Evolutionary conservation across 2,329 filamentous ascomycete species (phyloP).

Genomic region (Cercospora sesami): DNA sequence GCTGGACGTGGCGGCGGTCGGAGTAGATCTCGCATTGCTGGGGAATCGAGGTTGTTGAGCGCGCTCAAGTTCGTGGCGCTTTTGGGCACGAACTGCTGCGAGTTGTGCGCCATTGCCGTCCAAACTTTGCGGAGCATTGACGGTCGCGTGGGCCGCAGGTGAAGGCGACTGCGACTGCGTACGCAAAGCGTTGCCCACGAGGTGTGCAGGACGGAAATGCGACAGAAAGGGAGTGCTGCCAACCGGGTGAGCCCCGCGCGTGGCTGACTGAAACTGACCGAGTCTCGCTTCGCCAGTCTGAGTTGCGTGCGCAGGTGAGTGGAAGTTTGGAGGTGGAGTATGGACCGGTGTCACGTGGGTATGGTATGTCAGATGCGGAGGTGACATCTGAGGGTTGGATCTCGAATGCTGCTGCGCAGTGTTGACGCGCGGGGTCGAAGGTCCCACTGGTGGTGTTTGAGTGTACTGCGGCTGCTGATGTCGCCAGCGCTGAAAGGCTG

Average conservation of each 20-base stretch:
- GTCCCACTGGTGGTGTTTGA: not conserved
- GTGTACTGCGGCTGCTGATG: not conserved
- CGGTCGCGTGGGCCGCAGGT: not conserved
- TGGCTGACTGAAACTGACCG: not conserved
- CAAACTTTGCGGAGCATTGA: not conserved
- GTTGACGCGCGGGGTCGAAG: not conserved
- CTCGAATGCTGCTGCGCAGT: not conserved
- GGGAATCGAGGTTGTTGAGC: not conserved
- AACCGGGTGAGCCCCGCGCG: not conserved
- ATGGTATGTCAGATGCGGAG: not conserved
- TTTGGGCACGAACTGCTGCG: not conserved
- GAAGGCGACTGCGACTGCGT: not conserved
- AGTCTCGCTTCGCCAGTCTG: not conserved
- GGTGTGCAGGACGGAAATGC: not conserved
- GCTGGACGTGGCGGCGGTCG: not conserved
- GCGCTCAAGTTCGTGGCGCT: not conserved
- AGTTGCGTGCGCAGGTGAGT: not conserved
- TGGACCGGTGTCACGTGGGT: not conserved
- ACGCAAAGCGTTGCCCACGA: not conserved
- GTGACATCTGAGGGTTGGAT: not conserved
- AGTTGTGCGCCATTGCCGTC: not conserved
- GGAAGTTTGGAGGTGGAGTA: not conserved
- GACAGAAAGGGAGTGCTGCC: not conserved
- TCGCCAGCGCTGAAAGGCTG: not conserved
- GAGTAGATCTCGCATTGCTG: not conserved